These are phyloP conservation scores for Alloascoidea hylecoeti DNA, from an alignment of 805 yeast species.

Conservation along the genomic window DNA sequence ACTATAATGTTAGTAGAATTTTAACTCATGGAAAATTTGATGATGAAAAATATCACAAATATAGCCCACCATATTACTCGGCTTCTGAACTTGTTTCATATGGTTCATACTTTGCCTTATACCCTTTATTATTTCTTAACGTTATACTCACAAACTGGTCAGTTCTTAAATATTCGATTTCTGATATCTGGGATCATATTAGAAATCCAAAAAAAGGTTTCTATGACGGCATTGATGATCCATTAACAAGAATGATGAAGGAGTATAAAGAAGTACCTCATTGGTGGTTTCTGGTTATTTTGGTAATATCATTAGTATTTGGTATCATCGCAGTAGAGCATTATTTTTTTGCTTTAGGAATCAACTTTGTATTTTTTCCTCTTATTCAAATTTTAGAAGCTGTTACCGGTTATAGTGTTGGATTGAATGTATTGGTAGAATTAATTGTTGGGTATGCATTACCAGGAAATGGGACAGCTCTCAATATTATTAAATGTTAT, in stretches of 20 bases:
- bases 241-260: slow-evolving; percentile 44
- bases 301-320: slow-evolving; percentile 26
- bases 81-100: slow-evolving; percentile 48
- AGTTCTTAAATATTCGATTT: slow-evolving; percentile 9
- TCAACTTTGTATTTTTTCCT: slow-evolving; percentile 34
- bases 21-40: slow-evolving; percentile 35
- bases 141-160: slow-evolving; percentile 30
- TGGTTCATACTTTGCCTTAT: slow-evolving; percentile 40
- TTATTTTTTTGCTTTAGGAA: slow-evolving; percentile 32
- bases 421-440: slow-evolving; percentile 39
- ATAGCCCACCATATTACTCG: slow-evolving; percentile 53
- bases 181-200: slow-evolving; percentile 21
- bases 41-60: slow-evolving; percentile 26
- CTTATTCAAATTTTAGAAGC: slow-evolving; percentile 34
- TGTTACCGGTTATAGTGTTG: slow-evolving; percentile 31
- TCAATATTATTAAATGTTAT: slow-evolving; percentile 34
- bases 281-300: slow-evolving; percentile 30
- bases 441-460: slow-evolving; percentile 41
- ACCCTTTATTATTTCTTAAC: slow-evolving; percentile 40
- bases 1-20: slow-evolving; percentile 31
- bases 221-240: slow-evolving; percentile 25
- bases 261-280: slow-evolving; percentile 46
- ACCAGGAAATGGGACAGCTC: slow-evolving; percentile 40
- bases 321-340: slow-evolving; percentile 28
- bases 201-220: slow-evolving; percentile 20